Base-by-base conservation (phyloP, 148 eudicot species). In the Spergularia bocconei region DNA sequence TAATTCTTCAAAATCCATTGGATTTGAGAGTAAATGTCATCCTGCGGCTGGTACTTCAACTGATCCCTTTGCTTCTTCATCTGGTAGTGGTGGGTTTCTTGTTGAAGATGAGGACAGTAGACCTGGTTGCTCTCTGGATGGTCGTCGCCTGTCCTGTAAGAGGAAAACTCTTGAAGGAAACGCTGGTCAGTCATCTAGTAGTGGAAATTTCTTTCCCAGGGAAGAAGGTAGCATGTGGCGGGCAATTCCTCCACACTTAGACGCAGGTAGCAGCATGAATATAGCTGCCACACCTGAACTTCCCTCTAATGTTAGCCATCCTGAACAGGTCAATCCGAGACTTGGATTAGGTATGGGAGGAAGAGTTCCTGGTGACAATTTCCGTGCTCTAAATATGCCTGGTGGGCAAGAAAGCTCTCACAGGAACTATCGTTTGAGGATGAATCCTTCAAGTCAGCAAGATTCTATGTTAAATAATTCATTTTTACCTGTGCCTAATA, bases 101-200 rank as follows among this genome's bases (percentile, higher is more conserved):
- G 69, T 75, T 76, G 88, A 87, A 68, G 91, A 87, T 25, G 83
- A 81, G 70, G 91, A 88, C 53, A 83, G 73, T 56, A 86, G 85
- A 73, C 80, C 93, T 58, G 83, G 84, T 29, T 75, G 72, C 79
- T 82, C 91, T 47, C 36, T 85, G 75, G 96, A 89, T 65, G 87
- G 84, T 71, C 87, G 90, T 15, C 90, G 89, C 61, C 39, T 77
- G 25, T 84, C 98, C 10, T 87, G 97, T 79, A 96, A 96, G 83
- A 84, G 99, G 74, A 96, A 96, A 78, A 81, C 88, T 57, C 72
- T 87, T 75, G 99, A 92, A 79, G 89, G 81, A 53, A 79, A 82
- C 75, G 81, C 51, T 44, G 93, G 97, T 17, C 97, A 87, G 74
- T 91, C 99, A 52, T 96, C 99, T 77, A 82, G 63, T 61, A 72